These are phyloP conservation scores for Aspergillus bridgeri DNA, from an alignment of 495 filamentous ascomycete genomes.

Conservation along the genomic window DNA sequence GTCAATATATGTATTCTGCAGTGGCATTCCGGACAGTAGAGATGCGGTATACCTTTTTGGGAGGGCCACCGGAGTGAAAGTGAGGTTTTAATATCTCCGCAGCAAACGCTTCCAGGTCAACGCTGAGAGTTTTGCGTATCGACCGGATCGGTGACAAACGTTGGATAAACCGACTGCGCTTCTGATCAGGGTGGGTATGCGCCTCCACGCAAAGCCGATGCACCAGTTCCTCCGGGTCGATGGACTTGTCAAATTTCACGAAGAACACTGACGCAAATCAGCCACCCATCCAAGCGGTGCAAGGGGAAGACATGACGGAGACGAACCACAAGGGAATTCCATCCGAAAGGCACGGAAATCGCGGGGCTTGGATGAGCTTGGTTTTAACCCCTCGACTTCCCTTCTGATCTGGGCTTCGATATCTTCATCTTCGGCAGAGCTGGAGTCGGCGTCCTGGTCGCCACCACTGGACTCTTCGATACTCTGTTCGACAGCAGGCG, in stretches of 20 bases:
- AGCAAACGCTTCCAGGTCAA: constrained; percentile 70
- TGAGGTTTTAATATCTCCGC: constrained; percentile 64
- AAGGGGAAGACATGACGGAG: constrained; percentile 53
- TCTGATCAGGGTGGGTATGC: constrained; percentile 43
- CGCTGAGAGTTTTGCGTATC: constrained; percentile 74
- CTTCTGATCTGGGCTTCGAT: constrained; percentile 81
- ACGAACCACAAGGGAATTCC: constrained; percentile 72
- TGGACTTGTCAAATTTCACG: constrained; percentile 51
- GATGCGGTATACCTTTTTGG: constrained; percentile 44
- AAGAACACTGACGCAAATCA: constrained; percentile 38
- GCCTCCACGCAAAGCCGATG: constrained; percentile 69
- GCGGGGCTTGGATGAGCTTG: constrained; percentile 41
- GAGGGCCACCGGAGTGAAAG: constrained; percentile 59
- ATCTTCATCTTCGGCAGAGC: constrained; percentile 50
- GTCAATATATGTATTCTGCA: not conserved
- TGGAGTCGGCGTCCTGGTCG: constrained; percentile 35
- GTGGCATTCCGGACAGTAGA: not conserved
- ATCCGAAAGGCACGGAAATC: constrained; percentile 63
- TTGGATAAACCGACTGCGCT: constrained; percentile 72
- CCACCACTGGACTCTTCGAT: constrained; percentile 25
- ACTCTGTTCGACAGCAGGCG: constrained; percentile 13
- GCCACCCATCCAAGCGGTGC: constrained; percentile 28
- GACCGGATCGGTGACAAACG: constrained; percentile 76
- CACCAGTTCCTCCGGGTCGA: constrained; percentile 80
- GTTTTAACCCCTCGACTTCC: constrained; percentile 66